A percentile compares a stretch with the other conserved stretches of the same genome.
Conservation (phyloP, 306 rosid species). For the Gleditsia sinensis region DNA sequence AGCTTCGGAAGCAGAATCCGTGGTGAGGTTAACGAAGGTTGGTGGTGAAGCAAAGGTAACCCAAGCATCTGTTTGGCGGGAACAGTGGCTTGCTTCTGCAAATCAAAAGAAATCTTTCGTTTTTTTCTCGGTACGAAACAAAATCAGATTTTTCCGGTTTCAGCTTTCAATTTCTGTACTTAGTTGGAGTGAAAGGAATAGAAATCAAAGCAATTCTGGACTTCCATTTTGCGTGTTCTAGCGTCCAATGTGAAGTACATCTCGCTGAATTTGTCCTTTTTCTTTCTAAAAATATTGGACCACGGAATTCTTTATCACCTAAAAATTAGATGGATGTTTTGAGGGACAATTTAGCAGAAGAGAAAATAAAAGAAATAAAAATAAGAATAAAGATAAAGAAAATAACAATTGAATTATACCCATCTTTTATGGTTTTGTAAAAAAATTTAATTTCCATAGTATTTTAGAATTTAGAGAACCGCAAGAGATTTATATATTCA, state of each 20-base stretch:
- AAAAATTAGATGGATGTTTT: no score
- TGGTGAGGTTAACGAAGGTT: conserved; percentile 19
- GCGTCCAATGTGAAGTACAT: not conserved
- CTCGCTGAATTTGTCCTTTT: no score
- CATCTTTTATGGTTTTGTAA: no score
- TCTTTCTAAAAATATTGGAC: no score
- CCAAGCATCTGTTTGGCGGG: conserved; percentile 75
- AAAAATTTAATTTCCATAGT: no score
- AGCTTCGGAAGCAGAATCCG: conserved; percentile 25
- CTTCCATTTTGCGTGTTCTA: not conserved
- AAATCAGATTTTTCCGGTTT: not conserved
- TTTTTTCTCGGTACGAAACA: not conserved
- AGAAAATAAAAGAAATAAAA: no score
- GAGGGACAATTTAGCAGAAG: no score
- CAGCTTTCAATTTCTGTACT: not conserved
- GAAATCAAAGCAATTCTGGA: not conserved
- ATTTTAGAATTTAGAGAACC: no score
- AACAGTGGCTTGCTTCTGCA: conserved; percentile 21
- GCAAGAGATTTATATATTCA: no score
- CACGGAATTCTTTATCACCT: no score
- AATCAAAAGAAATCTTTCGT: not conserved
- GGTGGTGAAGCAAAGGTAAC: conserved; percentile 41
- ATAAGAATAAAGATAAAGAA: no score
- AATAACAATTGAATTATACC: no score
- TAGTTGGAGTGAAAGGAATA: not conserved